Conservation (phyloP, 2,329 filamentous ascomycete genomes). For the Fusarium sterilihyphosum region DNA sequence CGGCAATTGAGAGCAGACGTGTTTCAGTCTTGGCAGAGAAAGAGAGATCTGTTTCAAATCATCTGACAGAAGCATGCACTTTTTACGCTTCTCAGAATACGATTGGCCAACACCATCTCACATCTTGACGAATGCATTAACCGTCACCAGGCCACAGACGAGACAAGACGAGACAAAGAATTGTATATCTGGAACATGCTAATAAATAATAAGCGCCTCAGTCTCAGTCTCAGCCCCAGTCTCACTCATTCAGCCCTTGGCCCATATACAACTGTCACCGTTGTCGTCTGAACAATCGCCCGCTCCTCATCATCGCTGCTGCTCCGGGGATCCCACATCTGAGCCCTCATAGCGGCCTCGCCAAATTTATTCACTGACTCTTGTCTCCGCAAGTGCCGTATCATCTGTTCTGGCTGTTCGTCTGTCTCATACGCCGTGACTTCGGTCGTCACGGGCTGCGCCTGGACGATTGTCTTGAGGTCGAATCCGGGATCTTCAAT, state of each 20-base stretch:
- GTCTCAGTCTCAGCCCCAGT: not conserved
- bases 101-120: not conserved
- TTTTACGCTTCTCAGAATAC: not conserved
- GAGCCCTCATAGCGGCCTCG: slow-evolving; percentile 9
- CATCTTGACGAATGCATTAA: not conserved
- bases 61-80: not conserved
- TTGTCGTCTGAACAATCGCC: slow-evolving; percentile 40
- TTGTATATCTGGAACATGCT: not conserved
- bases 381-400: slow-evolving; percentile 33
- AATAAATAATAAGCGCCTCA: not conserved
- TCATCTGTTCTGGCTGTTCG: slow-evolving; percentile 21
- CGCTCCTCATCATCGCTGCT: slow-evolving; percentile 30
- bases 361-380: slow-evolving; percentile 39
- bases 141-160: not conserved
- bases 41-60: slow-evolving; percentile 1
- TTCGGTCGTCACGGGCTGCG: slow-evolving; percentile 30
- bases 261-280: slow-evolving; percentile 40
- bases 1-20: not conserved
- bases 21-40: slow-evolving; percentile 19
- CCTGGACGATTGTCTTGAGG: slow-evolving; percentile 36
- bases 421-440: slow-evolving; percentile 24
- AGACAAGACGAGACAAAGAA: not conserved
- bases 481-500: slow-evolving; percentile 32
- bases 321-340: slow-evolving; percentile 15
- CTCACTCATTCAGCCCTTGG: slow-evolving; percentile 8